Conservation (phyloP, 1,284 basidiomycete species). For the Puccinia triticina region DNA sequence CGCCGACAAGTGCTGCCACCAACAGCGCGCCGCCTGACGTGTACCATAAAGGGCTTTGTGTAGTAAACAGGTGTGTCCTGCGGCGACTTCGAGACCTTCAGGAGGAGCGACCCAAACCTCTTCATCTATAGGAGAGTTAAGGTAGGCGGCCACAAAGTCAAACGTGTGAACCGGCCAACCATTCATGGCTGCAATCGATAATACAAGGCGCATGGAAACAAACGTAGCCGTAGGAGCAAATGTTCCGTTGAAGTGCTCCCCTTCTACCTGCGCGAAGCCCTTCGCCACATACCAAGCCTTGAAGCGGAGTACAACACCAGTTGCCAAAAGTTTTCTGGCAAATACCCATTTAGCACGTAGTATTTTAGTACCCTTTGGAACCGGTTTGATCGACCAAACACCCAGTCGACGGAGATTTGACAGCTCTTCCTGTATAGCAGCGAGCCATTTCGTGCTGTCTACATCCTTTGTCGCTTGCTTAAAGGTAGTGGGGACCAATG, state of each 20-base stretch:
- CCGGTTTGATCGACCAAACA: background rate
- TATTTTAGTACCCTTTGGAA: background rate
- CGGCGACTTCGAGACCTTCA: background rate
- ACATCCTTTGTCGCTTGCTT: too few relatives aligned
- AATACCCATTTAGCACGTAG: slow-evolving; percentile 7
- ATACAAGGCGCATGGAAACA: background rate
- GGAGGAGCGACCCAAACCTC: background rate
- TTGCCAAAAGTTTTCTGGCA: background rate
- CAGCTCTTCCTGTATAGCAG: slow-evolving; percentile 5
- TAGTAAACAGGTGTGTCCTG: background rate
- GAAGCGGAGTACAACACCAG: background rate
- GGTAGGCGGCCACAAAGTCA: background rate
- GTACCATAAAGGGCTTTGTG: slow-evolving; percentile 33
- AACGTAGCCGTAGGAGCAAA: slow-evolving; percentile 20
- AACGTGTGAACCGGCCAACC: background rate
- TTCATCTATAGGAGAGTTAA: background rate
- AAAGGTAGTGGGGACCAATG: too few relatives aligned
- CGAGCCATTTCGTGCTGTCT: background rate
- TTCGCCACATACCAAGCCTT: background rate
- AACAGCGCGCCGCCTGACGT: slow-evolving; percentile 8
- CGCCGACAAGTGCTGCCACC: background rate
- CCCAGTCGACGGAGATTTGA: background rate
- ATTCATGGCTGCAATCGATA: background rate
- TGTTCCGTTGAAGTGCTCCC: background rate
- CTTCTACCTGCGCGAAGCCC: background rate